phyloP scores from a whole-genome alignment of 192 early-diverging fungal species.

The Kickxella alabastrina region DNA sequence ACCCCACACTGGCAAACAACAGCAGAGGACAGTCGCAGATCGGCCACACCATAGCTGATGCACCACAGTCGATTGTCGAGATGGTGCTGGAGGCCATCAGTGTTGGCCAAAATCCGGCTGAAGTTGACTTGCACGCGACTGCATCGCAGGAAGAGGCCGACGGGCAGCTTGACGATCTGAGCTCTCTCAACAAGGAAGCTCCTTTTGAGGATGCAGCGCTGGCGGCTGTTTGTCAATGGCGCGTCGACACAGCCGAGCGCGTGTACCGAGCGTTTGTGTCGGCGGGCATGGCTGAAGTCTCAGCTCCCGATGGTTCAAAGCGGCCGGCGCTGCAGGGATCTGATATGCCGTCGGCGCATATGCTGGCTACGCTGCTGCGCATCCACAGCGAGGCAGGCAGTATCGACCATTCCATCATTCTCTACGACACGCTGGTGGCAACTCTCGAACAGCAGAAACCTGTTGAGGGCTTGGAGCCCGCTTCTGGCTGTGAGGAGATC shows the following conservation, averaged over 20 bases:
- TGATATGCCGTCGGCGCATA: constrained; percentile 21
- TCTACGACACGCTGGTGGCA: constrained; percentile 28
- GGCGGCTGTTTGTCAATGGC: constrained; percentile 11
- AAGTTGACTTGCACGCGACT: neutral
- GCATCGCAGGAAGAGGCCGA: constrained; percentile 14
- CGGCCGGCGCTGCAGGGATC: constrained; percentile 29
- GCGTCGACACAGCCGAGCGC: constrained; percentile 33
- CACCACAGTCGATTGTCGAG: constrained; percentile 8
- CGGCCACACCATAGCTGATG: neutral
- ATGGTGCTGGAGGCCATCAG: constrained; percentile 8
- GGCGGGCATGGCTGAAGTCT: constrained; percentile 29
- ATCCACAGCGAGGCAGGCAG: constrained; percentile 18
- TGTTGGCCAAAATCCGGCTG: constrained; percentile 23
- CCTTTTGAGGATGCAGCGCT: neutral
- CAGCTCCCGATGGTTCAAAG: constrained; percentile 22
- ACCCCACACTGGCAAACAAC: constrained; percentile 4
- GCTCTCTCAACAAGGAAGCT: constrained; percentile 2
- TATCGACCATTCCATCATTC: constrained; percentile 23
- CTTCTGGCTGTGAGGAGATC: neutral
- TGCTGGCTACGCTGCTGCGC: constrained; percentile 17
- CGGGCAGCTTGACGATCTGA: constrained; percentile 18
- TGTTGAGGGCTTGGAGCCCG: neutral
- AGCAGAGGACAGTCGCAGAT: neutral
- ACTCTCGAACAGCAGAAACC: constrained; percentile 5
- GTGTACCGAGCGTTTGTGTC: constrained; percentile 37